Evolutionary conservation across 352 stramenopile genomes (phyloP).

Genomic region (Globisporangium takayamanum): DNA sequence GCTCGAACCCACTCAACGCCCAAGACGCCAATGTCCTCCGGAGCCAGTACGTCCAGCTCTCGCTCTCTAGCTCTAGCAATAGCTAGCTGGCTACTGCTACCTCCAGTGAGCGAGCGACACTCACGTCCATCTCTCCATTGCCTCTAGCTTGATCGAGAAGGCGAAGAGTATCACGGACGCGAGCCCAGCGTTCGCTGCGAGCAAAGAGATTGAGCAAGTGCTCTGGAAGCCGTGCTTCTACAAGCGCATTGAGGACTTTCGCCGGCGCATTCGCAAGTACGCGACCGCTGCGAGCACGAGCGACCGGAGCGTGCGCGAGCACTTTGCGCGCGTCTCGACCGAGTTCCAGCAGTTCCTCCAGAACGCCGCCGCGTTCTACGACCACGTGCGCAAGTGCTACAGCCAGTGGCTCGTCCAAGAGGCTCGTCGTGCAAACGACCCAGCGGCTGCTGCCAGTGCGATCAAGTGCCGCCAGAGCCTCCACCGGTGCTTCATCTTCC

Average conservation of each 20-base stretch:
- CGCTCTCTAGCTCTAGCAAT: neutral
- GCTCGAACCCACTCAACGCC: constrained; percentile 51
- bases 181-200: constrained; percentile 46
- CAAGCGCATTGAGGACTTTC: constrained; percentile 88
- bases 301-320: constrained; percentile 64
- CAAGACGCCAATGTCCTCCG: constrained; percentile 57
- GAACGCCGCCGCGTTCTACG: constrained; percentile 63
- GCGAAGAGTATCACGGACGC: constrained; percentile 35
- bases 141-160: constrained; percentile 43
- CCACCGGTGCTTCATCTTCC: constrained; percentile 77
- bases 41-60: constrained; percentile 15
- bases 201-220: constrained; percentile 71
- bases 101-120: neutral
- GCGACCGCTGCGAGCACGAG: constrained; percentile 42
- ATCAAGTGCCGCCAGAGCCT: constrained; percentile 53
- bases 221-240: constrained; percentile 91
- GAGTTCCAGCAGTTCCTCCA: constrained; percentile 75
- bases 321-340: constrained; percentile 65
- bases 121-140: neutral
- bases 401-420: constrained; percentile 30
- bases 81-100: neutral
- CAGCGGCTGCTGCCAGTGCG: neutral
- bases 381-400: constrained; percentile 50
- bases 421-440: neutral
- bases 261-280: constrained; percentile 82